These are phyloP conservation scores for Termitomyces sp. DNA, from an alignment of 768 basidiomycete species.

Conservation along the genomic window DNA sequence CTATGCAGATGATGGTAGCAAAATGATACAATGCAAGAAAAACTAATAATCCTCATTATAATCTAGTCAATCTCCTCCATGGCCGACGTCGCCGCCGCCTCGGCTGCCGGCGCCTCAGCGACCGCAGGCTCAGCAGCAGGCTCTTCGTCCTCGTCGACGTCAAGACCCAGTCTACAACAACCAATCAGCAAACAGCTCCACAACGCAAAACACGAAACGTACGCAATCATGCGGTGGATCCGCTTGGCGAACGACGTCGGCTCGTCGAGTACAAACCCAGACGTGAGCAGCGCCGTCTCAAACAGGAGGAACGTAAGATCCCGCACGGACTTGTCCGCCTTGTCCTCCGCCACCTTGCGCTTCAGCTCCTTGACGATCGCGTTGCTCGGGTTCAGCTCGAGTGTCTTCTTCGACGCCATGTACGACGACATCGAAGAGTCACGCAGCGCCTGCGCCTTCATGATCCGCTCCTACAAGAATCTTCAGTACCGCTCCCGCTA, in stretches of 20 bases:
- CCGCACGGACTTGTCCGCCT: constrained; percentile 96
- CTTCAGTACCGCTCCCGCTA: not conserved
- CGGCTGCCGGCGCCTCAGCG: constrained; percentile 46
- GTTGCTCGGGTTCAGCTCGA: constrained; percentile 91
- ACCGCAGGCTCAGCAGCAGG: constrained; percentile 32
- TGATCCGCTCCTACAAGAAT: constrained; percentile 75
- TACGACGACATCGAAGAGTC: constrained; percentile 98
- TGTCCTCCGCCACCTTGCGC: constrained; percentile 93
- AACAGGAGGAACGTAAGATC: constrained; percentile 94
- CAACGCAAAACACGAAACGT: constrained; percentile 20
- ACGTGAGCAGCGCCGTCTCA: constrained; percentile 94
- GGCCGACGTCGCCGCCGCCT: constrained; percentile 65
- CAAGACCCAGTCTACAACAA: constrained; percentile 63
- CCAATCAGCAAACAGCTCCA: not conserved
- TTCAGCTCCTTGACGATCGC: constrained; percentile 94
- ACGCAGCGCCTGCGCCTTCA: constrained; percentile 97
- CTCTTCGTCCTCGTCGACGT: constrained; percentile 72
- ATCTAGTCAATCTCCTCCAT: constrained; percentile 97
- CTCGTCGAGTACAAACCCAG: constrained; percentile 93
- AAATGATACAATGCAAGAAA: too few relatives aligned
- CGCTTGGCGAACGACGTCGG: constrained; percentile 93
- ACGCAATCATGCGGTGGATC: constrained; percentile 95
- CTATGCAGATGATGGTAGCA: too few relatives aligned
- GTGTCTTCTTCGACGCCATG: constrained; percentile 98
- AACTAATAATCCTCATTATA: not conserved